phyloP scores from a whole-genome alignment of 192 early-diverging fungal species.

The Umbelopsis ramanniana region DNA sequence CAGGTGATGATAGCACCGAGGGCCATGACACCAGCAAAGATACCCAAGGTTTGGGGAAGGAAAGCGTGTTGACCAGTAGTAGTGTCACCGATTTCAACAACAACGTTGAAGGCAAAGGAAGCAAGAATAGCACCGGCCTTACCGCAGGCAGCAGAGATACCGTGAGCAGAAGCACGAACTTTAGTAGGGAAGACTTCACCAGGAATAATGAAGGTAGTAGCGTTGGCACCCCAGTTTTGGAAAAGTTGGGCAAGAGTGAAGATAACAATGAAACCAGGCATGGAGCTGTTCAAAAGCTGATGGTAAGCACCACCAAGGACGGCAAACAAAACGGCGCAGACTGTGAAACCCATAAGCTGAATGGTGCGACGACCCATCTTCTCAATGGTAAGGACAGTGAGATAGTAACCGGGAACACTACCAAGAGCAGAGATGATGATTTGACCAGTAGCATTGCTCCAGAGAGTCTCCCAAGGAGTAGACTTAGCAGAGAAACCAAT shows the following conservation, averaged over 20 bases:
- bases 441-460: conserved; percentile 78
- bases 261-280: conserved; percentile 50
- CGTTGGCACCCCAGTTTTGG: conserved; percentile 85
- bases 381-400: conserved; percentile 83
- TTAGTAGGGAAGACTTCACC: conserved; percentile 77
- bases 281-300: conserved; percentile 57
- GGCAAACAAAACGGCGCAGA: conserved; percentile 75
- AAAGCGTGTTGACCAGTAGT: conserved; percentile 49
- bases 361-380: conserved; percentile 86
- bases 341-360: conserved; percentile 82
- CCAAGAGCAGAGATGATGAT: conserved; percentile 87
- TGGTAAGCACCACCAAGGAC: conserved; percentile 69
- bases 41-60: conserved; percentile 52
- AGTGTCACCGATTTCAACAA: conserved; percentile 52
- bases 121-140: conserved; percentile 77
- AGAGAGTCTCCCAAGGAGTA: conserved; percentile 54
- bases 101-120: conserved; percentile 60
- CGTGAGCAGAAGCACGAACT: conserved; percentile 77
- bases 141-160: conserved; percentile 78
- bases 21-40: conserved; percentile 41
- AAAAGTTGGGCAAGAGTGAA: conserved; percentile 64
- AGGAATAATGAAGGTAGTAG: conserved; percentile 81
- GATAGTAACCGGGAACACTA: conserved; percentile 90
- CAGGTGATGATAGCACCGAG: conserved; percentile 56
- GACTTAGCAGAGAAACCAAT: conserved; percentile 67